These are phyloP conservation scores for Calonectria honghensis DNA, from an alignment of 2,329 filamentous ascomycete genomes.

Conservation along the genomic window DNA sequence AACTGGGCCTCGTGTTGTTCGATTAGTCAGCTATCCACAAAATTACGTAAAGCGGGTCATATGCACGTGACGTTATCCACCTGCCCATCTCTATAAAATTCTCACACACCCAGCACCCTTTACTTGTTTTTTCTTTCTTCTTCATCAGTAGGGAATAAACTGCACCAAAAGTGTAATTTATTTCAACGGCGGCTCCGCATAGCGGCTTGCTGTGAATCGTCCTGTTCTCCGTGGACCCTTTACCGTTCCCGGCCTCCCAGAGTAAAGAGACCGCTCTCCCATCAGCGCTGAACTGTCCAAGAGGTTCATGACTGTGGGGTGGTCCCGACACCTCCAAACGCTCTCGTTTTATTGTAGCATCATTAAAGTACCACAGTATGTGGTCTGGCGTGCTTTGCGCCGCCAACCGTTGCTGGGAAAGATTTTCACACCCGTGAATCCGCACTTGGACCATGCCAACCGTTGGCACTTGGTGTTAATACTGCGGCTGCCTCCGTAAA, in stretches of 20 bases:
- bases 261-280: constrained; percentile 69
- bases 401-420: no score
- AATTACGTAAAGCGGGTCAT: not conserved
- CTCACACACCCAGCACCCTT: not conserved
- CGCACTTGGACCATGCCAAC: no score
- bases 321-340: constrained; percentile 64
- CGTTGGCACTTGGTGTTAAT: no score
- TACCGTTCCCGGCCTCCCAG: constrained; percentile 74
- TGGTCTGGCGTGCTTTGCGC: no score
- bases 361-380: rapidly evolving
- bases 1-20: no score
- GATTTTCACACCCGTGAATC: no score
- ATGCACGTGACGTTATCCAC: not conserved
- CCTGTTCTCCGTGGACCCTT: constrained; percentile 68
- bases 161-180: constrained; percentile 71
- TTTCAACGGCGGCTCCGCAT: constrained; percentile 71
- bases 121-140: constrained; percentile 50
- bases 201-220: constrained; percentile 74
- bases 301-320: constrained; percentile 72
- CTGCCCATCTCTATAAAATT: not conserved
- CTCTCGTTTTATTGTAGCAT: not conserved
- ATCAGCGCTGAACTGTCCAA: constrained; percentile 64
- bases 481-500: no score
- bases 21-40: not conserved
- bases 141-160: constrained; percentile 66